Percentiles rank a stretch among this genome's conserved stretches.
These are phyloP conservation scores for Lepidium africanum DNA, from an alignment of 345 rosid genomes.

Conservation along the genomic window DNA sequence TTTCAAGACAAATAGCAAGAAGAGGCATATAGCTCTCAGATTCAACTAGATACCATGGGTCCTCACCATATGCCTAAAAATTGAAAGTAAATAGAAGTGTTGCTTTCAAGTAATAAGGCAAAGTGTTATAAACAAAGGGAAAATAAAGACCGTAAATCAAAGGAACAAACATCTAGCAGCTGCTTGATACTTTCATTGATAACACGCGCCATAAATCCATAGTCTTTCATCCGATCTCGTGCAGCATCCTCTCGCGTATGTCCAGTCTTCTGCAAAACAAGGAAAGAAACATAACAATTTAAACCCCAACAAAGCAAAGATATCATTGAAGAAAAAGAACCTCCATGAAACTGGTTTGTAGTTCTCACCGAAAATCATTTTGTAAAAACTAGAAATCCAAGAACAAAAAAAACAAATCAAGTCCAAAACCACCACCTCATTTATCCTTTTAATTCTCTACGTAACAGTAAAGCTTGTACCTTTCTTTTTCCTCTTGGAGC, in stretches of 20 bases:
- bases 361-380: neutral
- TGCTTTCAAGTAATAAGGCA: neutral
- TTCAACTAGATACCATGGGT: slow-evolving; percentile 32
- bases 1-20: slow-evolving; percentile 24
- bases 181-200: slow-evolving; percentile 21
- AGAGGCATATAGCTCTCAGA: slow-evolving; percentile 22
- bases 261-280: slow-evolving; percentile 11
- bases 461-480: neutral
- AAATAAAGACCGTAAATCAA: neutral
- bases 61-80: slow-evolving; percentile 34
- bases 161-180: slow-evolving; percentile 24
- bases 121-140: neutral
- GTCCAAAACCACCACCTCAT: neutral
- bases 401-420: neutral
- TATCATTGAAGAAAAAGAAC: neutral
- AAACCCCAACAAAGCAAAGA: neutral
- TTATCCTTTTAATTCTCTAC: neutral
- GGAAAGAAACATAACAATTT: neutral
- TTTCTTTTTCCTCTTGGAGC: slow-evolving; percentile 17
- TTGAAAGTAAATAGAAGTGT: neutral
- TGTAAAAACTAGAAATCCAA: neutral
- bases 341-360: neutral
- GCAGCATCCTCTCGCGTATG: slow-evolving; percentile 37
- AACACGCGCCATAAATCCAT: slow-evolving; percentile 22
- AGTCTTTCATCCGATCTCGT: slow-evolving; percentile 25